Conservation (phyloP, 1,139 yeast genomes). For the Suhomyces yuchorum region DNA sequence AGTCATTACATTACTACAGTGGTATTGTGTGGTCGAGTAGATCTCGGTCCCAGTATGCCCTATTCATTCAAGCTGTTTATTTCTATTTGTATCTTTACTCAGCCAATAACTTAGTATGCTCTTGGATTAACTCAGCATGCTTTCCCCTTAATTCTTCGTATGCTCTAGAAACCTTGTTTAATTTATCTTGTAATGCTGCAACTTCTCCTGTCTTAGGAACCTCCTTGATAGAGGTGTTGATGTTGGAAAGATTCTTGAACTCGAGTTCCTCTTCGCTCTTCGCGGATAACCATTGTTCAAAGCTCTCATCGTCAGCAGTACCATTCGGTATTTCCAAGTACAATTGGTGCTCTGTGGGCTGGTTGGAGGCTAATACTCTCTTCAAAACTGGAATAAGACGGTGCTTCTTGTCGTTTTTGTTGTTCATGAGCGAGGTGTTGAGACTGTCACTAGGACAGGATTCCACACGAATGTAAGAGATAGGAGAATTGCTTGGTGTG, state of each 20-base stretch:
- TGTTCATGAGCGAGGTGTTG: conserved; percentile 12
- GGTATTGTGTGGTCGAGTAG: too few relatives aligned
- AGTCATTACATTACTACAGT: too few relatives aligned
- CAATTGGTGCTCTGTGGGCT: conserved; percentile 53
- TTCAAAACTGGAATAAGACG: conserved; percentile 57
- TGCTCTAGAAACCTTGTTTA: conserved; percentile 55
- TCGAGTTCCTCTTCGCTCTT: conserved; percentile 54
- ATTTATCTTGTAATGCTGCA: conserved; percentile 44
- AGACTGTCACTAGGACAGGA: conserved; percentile 16
- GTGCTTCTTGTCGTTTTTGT: conserved; percentile 42
- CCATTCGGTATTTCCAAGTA: conserved; percentile 43
- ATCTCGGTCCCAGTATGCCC: neutral
- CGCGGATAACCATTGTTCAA: conserved; percentile 46
- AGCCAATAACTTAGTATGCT: conserved; percentile 47
- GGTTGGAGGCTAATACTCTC: conserved; percentile 52
- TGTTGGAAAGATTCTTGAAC: conserved; percentile 45
- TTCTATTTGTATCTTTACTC: conserved; percentile 1
- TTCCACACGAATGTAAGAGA: conserved; percentile 28
- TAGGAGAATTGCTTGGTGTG: conserved; percentile 52
- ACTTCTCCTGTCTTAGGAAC: conserved; percentile 15
- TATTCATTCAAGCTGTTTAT: neutral
- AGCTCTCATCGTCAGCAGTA: conserved; percentile 19
- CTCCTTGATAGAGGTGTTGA: conserved; percentile 39
- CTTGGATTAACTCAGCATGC: conserved; percentile 60
- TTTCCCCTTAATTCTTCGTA: conserved; percentile 59